Evolutionary conservation across 345 rosid species (phyloP).

Genomic region (Angophora floribunda): DNA sequence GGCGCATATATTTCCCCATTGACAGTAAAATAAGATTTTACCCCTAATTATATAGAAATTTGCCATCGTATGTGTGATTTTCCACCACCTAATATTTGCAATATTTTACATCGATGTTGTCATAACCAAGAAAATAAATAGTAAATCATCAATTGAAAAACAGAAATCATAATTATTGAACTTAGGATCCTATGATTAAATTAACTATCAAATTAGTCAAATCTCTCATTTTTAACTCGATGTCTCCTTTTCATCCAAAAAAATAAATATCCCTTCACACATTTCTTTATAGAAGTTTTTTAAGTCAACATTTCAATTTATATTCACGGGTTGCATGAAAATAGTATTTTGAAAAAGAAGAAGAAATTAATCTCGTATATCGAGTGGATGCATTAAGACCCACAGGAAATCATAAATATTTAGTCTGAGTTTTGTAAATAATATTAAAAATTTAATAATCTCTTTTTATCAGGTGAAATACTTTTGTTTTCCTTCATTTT

Average conservation of each 20-base stretch:
- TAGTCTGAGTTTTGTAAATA: neutral
- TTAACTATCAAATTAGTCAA: rapidly evolving
- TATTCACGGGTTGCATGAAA: neutral
- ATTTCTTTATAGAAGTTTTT: neutral
- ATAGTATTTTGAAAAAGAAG: neutral
- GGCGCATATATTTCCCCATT: neutral
- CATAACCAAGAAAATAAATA: rapidly evolving
- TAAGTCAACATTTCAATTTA: neutral
- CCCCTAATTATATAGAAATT: neutral
- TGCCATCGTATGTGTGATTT: neutral
- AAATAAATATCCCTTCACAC: no score
- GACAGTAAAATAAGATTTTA: neutral
- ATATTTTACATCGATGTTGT: neutral
- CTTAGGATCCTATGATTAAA: neutral
- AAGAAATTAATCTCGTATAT: neutral
- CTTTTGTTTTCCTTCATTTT: neutral
- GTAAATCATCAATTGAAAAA: neutral
- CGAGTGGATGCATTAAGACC: neutral
- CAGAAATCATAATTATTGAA: neutral
- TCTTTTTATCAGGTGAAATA: neutral
- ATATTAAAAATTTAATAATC: neutral
- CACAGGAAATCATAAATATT: neutral
- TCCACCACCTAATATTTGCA: neutral
- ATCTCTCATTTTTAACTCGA: neutral
- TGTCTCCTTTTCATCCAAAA: rapidly evolving